Evolutionary conservation across 768 basidiomycete species (phyloP).

Genomic region (Leccinum imitatum): DNA sequence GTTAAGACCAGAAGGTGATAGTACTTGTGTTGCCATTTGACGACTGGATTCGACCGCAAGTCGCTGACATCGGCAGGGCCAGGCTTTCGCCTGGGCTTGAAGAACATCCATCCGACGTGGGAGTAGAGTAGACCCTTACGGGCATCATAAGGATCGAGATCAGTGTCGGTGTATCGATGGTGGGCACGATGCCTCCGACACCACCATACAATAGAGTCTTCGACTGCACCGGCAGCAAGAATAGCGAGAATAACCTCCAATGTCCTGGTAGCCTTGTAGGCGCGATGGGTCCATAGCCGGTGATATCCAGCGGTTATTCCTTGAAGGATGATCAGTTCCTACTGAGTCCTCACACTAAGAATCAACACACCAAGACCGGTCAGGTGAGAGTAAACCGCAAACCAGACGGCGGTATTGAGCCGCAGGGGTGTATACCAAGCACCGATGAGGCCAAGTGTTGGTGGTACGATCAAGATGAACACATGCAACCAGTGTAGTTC

Average conservation of each 20-base stretch:
- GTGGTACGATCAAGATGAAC: conserved; percentile 7
- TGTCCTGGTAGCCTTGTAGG: conserved; percentile 84
- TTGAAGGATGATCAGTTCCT: conserved; percentile 16
- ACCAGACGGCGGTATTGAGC: conserved; percentile 1
- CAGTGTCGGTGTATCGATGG: conserved; percentile 93
- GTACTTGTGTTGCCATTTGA: conserved; percentile 81
- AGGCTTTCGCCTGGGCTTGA: conserved; percentile 83
- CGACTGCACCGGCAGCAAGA: conserved; percentile 83
- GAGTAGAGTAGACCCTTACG: conserved; percentile 82
- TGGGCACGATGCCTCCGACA: conserved; percentile 91
- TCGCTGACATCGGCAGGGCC: conserved; percentile 87
- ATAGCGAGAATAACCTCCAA: conserved; percentile 82
- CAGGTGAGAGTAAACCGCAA: conserved; percentile 50
- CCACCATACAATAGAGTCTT: conserved; percentile 99
- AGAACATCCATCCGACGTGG: conserved; percentile 86
- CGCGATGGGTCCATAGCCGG: conserved; percentile 89
- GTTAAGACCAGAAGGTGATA: conserved; percentile 65
- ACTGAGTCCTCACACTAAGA: too few species aligned
- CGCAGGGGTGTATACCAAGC: conserved; percentile 5
- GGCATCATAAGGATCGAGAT: conserved; percentile 90
- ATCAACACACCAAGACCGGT: conserved; percentile 67
- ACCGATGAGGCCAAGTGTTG: conserved; percentile 4
- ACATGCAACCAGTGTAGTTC: conserved; percentile 11
- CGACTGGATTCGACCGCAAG: conserved; percentile 69
- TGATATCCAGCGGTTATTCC: conserved; percentile 92